Conservation (phyloP, 225 moss, liverwort and hornwort genomes). For the Physcomitrellopsis africana region DNA sequence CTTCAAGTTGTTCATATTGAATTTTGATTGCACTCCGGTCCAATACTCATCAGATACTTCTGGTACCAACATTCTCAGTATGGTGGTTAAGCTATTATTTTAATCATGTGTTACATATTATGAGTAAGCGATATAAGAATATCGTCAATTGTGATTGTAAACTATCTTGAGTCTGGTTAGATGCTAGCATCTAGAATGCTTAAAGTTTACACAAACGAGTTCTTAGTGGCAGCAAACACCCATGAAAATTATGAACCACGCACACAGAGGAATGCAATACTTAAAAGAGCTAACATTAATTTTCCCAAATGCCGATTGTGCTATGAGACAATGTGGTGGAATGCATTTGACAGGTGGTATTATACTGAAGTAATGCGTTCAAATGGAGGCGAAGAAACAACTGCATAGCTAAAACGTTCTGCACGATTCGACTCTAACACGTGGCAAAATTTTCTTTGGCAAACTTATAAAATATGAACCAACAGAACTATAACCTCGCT, state of each 20-base stretch:
- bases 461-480: not conserved
- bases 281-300: constrained; percentile 6
- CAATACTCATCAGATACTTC: not conserved
- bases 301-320: not conserved
- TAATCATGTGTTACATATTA: not conserved
- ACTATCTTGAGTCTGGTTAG: not conserved
- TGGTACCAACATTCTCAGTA: not conserved
- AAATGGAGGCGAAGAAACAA: not conserved
- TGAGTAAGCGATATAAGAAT: not conserved
- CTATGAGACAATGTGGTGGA: not conserved
- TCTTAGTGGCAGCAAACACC: constrained; percentile 6
- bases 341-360: not conserved
- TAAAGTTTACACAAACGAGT: not conserved
- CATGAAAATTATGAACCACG: constrained; percentile 1
- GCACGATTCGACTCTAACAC: not conserved
- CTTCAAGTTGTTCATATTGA: constrained; percentile 9
- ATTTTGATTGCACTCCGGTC: not conserved
- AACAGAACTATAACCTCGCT: constrained; percentile 7
- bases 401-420: not conserved
- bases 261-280: not conserved
- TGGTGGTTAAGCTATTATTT: not conserved
- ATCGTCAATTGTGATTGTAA: not conserved
- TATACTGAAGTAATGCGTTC: not conserved
- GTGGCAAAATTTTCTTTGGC: not conserved
- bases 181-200: not conserved